A percentile compares a stretch with the other conserved stretches of the same genome.
Conservation (phyloP, 106 monocot species). For the Dactylorhiza incarnata region DNA sequence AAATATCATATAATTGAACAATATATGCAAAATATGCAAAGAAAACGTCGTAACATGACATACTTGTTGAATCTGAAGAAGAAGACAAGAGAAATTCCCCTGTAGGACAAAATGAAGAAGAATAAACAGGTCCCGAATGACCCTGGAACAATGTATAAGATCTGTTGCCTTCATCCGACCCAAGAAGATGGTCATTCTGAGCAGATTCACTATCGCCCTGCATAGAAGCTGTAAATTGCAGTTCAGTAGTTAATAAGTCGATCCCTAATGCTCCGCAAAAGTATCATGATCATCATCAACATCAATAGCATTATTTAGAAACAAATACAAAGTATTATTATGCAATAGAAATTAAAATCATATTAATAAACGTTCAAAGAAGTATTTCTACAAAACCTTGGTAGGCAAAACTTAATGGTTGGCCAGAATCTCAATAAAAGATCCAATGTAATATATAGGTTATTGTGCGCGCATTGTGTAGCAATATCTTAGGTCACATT, state of each 20-base stretch:
- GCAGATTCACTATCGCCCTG: conserved; percentile 58
- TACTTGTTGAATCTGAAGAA: conserved; percentile 93
- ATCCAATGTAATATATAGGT: too few species aligned
- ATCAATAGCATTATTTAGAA: too few species aligned
- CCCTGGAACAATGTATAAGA: conserved; percentile 71
- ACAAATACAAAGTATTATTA: too few species aligned
- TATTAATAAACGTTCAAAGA: too few species aligned
- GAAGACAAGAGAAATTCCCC: conserved; percentile 92
- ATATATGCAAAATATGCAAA: not conserved
- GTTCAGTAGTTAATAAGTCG: not conserved
- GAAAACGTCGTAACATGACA: conserved; percentile 1
- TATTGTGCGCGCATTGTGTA: too few species aligned
- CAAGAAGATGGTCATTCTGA: conserved; percentile 26
- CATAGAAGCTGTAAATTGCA: conserved; percentile 32
- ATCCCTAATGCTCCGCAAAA: not conserved
- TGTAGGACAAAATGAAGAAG: conserved; percentile 73
- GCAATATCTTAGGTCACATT: too few species aligned
- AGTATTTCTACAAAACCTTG: too few species aligned
- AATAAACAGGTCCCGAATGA: conserved; percentile 89
- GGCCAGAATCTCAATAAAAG: too few species aligned
- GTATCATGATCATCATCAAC: too few species aligned
- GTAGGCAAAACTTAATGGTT: too few species aligned
- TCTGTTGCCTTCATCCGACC: conserved; percentile 51
- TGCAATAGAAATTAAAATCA: too few species aligned
- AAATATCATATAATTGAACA: not conserved